Conservation (phyloP, 768 basidiomycete species). For the Zangia roseola region DNA sequence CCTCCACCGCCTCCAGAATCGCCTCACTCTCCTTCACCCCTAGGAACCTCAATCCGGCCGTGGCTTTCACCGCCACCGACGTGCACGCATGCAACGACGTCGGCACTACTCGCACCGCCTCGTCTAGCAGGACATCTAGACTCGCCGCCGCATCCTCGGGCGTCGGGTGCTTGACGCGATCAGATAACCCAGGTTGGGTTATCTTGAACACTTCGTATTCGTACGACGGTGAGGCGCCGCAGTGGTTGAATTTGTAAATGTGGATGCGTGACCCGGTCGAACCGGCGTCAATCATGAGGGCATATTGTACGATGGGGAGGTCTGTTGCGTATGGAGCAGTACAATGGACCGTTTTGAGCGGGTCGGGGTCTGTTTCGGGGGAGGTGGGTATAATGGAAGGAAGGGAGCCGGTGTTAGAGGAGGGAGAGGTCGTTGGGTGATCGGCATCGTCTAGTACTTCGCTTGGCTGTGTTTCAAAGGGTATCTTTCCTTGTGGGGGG, state of each 20-base stretch:
- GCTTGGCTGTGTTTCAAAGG: constrained; percentile 1
- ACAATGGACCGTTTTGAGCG: constrained; percentile 71
- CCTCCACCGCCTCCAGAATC: constrained; percentile 74
- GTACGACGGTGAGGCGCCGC: constrained; percentile 67
- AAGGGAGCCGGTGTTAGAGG: background rate
- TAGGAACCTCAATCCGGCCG: constrained; percentile 79
- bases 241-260: constrained; percentile 98
- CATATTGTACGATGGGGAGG: constrained; percentile 78
- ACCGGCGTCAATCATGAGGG: constrained; percentile 97
- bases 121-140: constrained; percentile 76
- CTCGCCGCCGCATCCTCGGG: constrained; percentile 74
- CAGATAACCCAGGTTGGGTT: constrained; percentile 77
- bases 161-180: constrained; percentile 42
- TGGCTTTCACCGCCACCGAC: constrained; percentile 90
- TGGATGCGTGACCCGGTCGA: constrained; percentile 97
- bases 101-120: constrained; percentile 80
- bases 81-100: constrained; percentile 60
- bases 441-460: background rate
- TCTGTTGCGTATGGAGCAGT: constrained; percentile 47
- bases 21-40: constrained; percentile 58
- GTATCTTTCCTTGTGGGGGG: constrained; percentile 18
- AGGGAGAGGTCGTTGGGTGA: background rate
- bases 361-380: constrained; percentile 74
- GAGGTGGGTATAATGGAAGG: constrained; percentile 42
- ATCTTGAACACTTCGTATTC: constrained; percentile 94